These are phyloP conservation scores for Xylaria sp. DNA, from an alignment of 2,329 filamentous ascomycete species.

Conservation along the genomic window DNA sequence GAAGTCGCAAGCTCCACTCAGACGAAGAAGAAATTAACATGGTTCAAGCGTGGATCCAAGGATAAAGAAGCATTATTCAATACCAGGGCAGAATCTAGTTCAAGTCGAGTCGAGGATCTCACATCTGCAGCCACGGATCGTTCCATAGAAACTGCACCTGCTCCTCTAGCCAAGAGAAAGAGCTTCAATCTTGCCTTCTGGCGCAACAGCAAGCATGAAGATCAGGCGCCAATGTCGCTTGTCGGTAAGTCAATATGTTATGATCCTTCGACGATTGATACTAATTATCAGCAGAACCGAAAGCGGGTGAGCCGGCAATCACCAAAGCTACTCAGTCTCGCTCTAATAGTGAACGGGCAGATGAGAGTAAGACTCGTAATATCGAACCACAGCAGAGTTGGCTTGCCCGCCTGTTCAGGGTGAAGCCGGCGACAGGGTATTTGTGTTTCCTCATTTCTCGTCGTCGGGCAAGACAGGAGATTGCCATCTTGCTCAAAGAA, in stretches of 20 bases:
- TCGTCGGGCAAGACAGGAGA: conserved; percentile 76
- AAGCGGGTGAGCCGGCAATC: conserved; percentile 41
- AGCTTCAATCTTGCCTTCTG: conserved; percentile 61
- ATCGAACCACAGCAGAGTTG: conserved; percentile 79
- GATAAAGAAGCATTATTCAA: conserved; percentile 37
- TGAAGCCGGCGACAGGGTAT: conserved; percentile 79
- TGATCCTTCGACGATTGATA: background rate
- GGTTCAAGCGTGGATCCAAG: conserved; percentile 58
- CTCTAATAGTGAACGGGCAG: conserved; percentile 32
- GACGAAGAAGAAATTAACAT: conserved; percentile 54
- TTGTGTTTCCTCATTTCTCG: conserved; percentile 78
- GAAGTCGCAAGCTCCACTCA: conserved; percentile 34
- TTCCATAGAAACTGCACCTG: conserved; percentile 29
- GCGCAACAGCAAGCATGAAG: conserved; percentile 53
- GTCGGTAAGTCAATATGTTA: conserved; percentile 46
- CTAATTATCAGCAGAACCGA: conserved; percentile 39
- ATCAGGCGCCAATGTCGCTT: conserved; percentile 49
- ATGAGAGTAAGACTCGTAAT: conserved; percentile 47
- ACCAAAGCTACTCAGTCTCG: conserved; percentile 25
- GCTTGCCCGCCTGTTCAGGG: conserved; percentile 86
- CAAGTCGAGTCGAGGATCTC: conserved; percentile 26
- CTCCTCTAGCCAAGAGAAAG: conserved; percentile 50
- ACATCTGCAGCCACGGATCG: conserved; percentile 34
- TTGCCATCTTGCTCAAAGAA: conserved; percentile 74
- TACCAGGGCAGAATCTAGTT: conserved; percentile 20